A percentile compares a stretch with the other conserved stretches of the same genome.
phyloP scores from a whole-genome alignment of 2,329 filamentous ascomycete genomes.

The Alternaria longipes region DNA sequence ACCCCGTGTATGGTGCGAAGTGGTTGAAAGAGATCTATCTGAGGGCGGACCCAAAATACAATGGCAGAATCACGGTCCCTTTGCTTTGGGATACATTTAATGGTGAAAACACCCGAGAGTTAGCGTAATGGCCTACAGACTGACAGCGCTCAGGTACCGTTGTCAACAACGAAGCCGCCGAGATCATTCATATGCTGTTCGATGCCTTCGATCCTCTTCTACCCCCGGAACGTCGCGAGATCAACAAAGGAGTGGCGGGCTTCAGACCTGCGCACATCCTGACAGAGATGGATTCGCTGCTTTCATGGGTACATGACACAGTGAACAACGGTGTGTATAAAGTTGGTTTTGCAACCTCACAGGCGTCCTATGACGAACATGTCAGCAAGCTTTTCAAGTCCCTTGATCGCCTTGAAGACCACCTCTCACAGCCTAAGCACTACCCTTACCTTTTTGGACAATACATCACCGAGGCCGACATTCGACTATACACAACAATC shows the following conservation, averaged over 20 bases:
- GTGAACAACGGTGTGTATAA: constrained; percentile 67
- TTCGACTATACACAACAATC: constrained; percentile 65
- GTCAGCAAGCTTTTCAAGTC: constrained; percentile 76
- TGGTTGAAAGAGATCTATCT: constrained; percentile 74
- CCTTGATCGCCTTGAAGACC: constrained; percentile 78
- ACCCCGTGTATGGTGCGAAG: constrained; percentile 44
- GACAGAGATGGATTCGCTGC: constrained; percentile 73
- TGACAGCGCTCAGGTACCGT: constrained; percentile 36
- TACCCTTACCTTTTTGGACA: constrained; percentile 79
- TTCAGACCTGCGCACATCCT: constrained; percentile 74
- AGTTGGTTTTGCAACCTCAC: constrained; percentile 82
- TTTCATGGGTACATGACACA: constrained; percentile 79
- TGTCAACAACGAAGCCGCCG: constrained; percentile 49
- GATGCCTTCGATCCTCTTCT: constrained; percentile 46
- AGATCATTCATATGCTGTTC: constrained; percentile 48
- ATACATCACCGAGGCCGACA: constrained; percentile 58
- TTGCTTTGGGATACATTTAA: constrained; percentile 76
- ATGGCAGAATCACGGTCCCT: constrained; percentile 78
- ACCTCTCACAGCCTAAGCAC: constrained; percentile 64
- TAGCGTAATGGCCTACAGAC: not conserved
- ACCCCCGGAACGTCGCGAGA: constrained; percentile 63
- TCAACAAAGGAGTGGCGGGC: constrained; percentile 62
- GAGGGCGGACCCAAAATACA: constrained; percentile 64
- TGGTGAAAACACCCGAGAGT: constrained; percentile 16
- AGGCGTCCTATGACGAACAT: constrained; percentile 82